Base-by-base conservation (phyloP, 2,329 filamentous ascomycete genomes). In the Verticillium klebahnii region DNA sequence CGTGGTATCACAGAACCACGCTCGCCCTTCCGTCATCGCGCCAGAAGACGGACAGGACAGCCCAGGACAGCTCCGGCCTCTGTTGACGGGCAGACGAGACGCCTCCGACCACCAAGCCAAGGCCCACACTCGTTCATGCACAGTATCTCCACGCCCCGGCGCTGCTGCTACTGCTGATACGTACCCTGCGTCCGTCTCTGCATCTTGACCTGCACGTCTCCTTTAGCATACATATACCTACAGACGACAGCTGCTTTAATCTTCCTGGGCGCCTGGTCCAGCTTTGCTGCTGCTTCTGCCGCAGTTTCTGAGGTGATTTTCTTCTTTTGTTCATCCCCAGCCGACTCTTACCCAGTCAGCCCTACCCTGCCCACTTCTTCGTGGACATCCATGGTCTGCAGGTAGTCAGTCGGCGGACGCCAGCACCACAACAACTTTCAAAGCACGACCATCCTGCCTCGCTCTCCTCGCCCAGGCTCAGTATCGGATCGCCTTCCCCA, bases 111-210 rank as follows among this genome's bases (percentile, higher is more conserved):
- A 52, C 45, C 4, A 52, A n/a, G 45, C 45, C 45, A 52, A 52
- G 67, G 65, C 63, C 69, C 68, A 71, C 69, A 64, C 65, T 71
- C 70, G 71, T 73, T 70, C 70, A 73, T 74, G 71, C 71, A 73
- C 64, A 66, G 69, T 67, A 70, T 67, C 63, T 66, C 65, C 60
- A 62, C 59, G 61, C 61, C 58, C 34, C 59, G 54, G 57, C 56
- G 55, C 63, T 63, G 58, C 39, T 57, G 25, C 60, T 59, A 37
- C 62, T 57, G 37, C 57, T 62, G 59, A 52, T 32, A 59, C 58
- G 58, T 37, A 54, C 58, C 31, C 58, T 36, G 58, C 45, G 45
- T 54, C 45, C 45, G 31, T 45, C 45, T 57, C 64, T 66, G 63
- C 64, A 61, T 59, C 61, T 60, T 40, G 55, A 56, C 64, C 67